Evolutionary conservation across 202 grass and related monocot species (phyloP), one percentile per base, ranked within the genome.

Genomic region (Alloteropsis angusta): DNA sequence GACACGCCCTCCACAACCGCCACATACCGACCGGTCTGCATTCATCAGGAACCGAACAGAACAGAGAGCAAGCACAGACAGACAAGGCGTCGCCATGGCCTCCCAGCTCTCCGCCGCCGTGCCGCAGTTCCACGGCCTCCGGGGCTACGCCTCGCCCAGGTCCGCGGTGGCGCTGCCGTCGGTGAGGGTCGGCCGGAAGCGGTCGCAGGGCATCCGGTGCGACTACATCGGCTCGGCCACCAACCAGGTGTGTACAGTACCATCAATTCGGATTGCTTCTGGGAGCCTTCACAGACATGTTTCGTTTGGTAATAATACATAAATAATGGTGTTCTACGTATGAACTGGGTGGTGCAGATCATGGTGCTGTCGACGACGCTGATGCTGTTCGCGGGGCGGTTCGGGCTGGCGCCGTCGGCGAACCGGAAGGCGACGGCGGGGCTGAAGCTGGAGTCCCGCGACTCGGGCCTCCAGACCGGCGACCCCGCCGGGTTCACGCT

Each of bases 401-500:
- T 98, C 72, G 96, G 96, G 26, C 81, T 98, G 61, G 96, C 96
- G 23, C 96, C 96, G 43, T 95, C 96, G 65, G 92, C 96, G 67
- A 98, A 95, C 87, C 65, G 92, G 83, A 94, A 98, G 81, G 81
- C 91, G 38, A 94, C 92, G 26, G 95, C 92, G n/a, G 91, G 94
- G 67, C 89, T 94, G 22, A 92, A 94, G 82, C 85, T 92, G 32
- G 95, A 94, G 87, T 87, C 80, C 36, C 89, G 83, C 13, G 91
- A 97, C 73, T 92, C 94, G 13, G 94, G 95, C 6, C 89, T 97
- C 65, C 95, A 94, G 95, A 94, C 87, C 2, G 91, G 89, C 43
- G 96, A 95, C 78, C 95, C 96, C 4, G 96, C 96, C 55, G 96
- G 96, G 19, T 95, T 98, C 92, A 98, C 95, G 37, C 75, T 90